Evolutionary conservation across 2,329 filamentous ascomycete species (phyloP).

Genomic region (Colletotrichum australisinense): DNA sequence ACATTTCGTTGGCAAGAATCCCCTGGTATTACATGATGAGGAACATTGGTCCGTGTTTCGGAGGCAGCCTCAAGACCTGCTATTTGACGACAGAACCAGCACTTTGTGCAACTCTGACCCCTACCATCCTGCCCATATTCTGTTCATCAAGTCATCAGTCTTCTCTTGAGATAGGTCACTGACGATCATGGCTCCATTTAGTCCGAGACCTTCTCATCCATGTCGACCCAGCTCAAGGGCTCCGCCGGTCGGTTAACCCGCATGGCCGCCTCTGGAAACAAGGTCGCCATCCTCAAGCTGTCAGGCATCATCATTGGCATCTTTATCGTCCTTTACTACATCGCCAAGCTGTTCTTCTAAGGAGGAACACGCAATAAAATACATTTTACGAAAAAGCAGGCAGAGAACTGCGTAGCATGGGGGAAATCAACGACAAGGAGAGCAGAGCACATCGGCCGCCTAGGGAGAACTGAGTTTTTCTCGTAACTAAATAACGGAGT

Average conservation of each 20-base stretch:
- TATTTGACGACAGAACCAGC: conserved; percentile 80
- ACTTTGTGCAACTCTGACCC: conserved; percentile 79
- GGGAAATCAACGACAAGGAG: no score
- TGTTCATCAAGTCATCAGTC: neutral
- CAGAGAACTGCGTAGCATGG: neutral
- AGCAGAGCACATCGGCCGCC: neutral
- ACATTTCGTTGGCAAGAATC: neutral
- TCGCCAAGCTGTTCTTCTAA: conserved; percentile 72
- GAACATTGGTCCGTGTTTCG: conserved; percentile 96
- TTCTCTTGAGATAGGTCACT: neutral
- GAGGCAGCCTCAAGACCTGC: conserved; percentile 93
- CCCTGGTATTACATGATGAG: conserved; percentile 72
- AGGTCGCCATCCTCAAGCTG: conserved; percentile 89
- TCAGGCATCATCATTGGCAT: conserved; percentile 81
- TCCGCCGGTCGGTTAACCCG: conserved; percentile 84
- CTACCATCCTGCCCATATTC: neutral
- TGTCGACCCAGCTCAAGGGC: conserved; percentile 84
- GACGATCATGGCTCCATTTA: conserved; percentile 46
- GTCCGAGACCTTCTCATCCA: conserved; percentile 91
- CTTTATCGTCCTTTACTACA: conserved; percentile 82
- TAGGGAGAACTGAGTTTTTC: neutral
- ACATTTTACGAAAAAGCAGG: neutral
- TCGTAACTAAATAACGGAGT: neutral
- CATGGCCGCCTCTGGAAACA: conserved; percentile 93
- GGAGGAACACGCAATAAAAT: neutral